Evolutionary conservation across 108 stramenopile species (phyloP).

Genomic region (Cyclostephanos tholiformis): DNA sequence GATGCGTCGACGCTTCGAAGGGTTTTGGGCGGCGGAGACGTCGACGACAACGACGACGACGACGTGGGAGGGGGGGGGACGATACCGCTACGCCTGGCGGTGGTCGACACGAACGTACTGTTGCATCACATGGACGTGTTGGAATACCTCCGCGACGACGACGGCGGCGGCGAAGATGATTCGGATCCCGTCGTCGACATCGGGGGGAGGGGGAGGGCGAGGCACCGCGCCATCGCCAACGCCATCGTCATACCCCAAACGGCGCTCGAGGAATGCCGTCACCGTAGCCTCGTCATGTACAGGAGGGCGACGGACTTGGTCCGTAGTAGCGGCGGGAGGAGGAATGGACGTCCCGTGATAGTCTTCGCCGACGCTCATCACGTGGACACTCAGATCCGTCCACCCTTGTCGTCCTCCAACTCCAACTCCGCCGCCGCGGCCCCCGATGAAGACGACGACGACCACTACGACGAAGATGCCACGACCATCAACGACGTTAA

Average conservation of each 20-base stretch:
- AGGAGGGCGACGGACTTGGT: conserved; percentile 68
- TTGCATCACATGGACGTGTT: conserved; percentile 87
- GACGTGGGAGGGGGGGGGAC: not conserved
- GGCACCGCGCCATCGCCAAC: conserved; percentile 59
- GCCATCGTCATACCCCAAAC: conserved; percentile 86
- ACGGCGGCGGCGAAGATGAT: too few species aligned
- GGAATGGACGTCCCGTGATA: conserved; percentile 47
- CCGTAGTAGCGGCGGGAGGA: conserved; percentile 31
- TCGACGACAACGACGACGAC: conserved; percentile 19
- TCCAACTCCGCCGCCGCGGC: conserved; percentile 28
- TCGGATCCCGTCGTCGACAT: too few species aligned
- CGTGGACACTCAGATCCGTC: conserved; percentile 58
- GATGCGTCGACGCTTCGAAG: conserved; percentile 44
- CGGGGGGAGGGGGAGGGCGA: conserved; percentile 12
- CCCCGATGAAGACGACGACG: conserved; percentile 9
- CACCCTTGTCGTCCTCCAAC: conserved; percentile 8
- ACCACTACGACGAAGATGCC: conserved; percentile 13
- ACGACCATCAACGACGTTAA: conserved; percentile 75
- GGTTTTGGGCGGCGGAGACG: conserved; percentile 12
- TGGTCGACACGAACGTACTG: conserved; percentile 85
- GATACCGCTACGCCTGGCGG: conserved; percentile 39
- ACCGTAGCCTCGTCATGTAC: conserved; percentile 73
- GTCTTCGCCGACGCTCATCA: conserved; percentile 87
- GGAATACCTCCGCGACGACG: conserved; percentile 54
- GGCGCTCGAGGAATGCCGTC: conserved; percentile 72